These are phyloP conservation scores for Triticum urartu DNA, from an alignment of 176 grass and related monocot genomes.

Conservation along the genomic window DNA sequence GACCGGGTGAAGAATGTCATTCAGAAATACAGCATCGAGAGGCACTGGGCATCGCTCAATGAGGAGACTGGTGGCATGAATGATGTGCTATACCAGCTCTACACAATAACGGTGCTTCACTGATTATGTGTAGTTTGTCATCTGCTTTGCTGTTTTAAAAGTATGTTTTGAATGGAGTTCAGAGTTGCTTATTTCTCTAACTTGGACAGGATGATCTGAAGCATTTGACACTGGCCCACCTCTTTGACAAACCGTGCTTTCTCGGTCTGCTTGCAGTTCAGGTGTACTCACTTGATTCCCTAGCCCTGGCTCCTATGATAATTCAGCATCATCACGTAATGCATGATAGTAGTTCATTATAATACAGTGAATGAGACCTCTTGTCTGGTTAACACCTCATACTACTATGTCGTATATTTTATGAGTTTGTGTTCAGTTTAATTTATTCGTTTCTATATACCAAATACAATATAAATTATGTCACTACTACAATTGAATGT, in stretches of 20 bases:
- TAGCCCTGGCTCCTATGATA: not conserved
- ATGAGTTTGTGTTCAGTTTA: not conserved
- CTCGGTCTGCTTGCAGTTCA: constrained; percentile 89
- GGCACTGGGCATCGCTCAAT: constrained; percentile 83
- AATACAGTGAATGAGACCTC: not conserved
- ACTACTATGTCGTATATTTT: not conserved
- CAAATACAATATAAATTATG: not conserved
- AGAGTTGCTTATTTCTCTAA: constrained; percentile 20
- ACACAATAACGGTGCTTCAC: constrained; percentile 63
- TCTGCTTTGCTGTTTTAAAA: not conserved
- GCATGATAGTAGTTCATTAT: not conserved
- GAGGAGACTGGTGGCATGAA: constrained; percentile 99
- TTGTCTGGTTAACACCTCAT: not conserved
- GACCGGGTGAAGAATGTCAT: constrained; percentile 88
- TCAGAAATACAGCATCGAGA: constrained; percentile 88
- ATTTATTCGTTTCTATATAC: not conserved
- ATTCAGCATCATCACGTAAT: not conserved
- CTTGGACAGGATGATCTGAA: constrained; percentile 70
- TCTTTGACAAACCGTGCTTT: constrained; percentile 98
- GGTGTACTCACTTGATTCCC: constrained; percentile 38
- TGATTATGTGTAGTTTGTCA: not conserved
- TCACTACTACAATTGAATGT: not conserved
- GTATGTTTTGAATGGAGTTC: not conserved
- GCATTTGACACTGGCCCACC: constrained; percentile 89
- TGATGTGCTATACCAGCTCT: constrained; percentile 91